Conservation (phyloP, 2,329 filamentous ascomycete species). For the Hypoxylon sp. region DNA sequence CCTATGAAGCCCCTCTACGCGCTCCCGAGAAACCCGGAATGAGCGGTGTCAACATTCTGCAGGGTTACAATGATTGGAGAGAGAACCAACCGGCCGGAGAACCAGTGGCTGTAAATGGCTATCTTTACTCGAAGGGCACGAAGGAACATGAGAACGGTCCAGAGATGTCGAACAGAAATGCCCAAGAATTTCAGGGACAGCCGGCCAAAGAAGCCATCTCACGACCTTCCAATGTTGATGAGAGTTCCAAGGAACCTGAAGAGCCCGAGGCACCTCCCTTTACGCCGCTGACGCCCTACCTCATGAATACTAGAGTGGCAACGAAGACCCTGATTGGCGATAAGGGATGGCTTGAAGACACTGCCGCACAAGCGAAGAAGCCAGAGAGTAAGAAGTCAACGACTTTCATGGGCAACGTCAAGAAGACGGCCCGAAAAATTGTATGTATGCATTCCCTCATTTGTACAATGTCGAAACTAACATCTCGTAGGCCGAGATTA, state of each 20-base stretch:
- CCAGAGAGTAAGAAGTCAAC: conserved; percentile 40
- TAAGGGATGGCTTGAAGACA: conserved; percentile 69
- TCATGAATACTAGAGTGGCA: conserved; percentile 53
- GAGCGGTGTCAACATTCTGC: conserved; percentile 37
- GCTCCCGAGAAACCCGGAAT: conserved; percentile 18
- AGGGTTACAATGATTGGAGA: conserved; percentile 43
- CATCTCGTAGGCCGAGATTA: conserved; percentile 45
- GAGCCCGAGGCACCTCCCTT: conserved; percentile 36
- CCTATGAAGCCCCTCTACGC: conserved; percentile 39
- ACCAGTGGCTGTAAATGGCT: background rate
- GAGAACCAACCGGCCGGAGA: background rate
- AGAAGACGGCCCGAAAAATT: conserved; percentile 67
- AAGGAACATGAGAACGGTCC: background rate
- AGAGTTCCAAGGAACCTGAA: conserved; percentile 6
- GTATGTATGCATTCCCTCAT: conserved; percentile 54
- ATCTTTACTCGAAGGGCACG: conserved; percentile 21
- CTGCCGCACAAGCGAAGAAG: conserved; percentile 42
- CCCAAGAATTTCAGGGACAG: background rate
- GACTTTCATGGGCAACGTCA: conserved; percentile 47
- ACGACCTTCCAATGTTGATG: conserved; percentile 12
- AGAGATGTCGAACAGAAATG: background rate
- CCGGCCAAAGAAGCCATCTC: background rate
- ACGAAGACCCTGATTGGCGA: conserved; percentile 68
- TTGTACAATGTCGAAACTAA: conserved; percentile 29
- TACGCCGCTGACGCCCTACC: conserved; percentile 50